Conservation (phyloP, 2,329 filamentous ascomycete species). For the Ceratocystis alfenasii region DNA sequence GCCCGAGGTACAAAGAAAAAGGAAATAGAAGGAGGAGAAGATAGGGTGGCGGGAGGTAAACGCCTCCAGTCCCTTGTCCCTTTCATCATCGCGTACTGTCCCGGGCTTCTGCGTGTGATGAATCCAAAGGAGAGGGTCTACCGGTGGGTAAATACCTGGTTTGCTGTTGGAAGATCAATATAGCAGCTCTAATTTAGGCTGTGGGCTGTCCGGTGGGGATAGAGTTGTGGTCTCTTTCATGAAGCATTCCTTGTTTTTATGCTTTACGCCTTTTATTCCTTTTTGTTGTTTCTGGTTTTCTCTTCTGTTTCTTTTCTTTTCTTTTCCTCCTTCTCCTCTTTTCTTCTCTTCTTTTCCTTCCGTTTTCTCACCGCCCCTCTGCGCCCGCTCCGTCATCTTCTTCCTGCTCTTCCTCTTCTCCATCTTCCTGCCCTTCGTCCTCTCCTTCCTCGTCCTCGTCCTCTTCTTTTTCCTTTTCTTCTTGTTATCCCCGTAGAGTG, state of each 20-base stretch:
- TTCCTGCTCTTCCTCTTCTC: conserved; percentile 5
- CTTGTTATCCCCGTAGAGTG: not conserved
- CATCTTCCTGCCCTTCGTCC: not conserved
- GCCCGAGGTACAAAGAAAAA: not conserved
- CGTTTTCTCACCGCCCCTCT: too few relatives aligned
- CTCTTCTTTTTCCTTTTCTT: not conserved
- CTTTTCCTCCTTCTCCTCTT: not conserved
- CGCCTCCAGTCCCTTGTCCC: not conserved
- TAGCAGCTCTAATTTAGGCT: too few relatives aligned
- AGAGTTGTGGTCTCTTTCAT: too few relatives aligned
- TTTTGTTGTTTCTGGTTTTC: not conserved
- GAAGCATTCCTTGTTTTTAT: too few relatives aligned
- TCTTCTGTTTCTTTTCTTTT: conserved; percentile 3
- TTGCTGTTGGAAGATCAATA: not conserved
- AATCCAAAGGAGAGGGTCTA: not conserved
- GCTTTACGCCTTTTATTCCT: too few relatives aligned
- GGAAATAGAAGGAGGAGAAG: not conserved
- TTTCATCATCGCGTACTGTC: too few relatives aligned
- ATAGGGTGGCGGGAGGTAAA: too few relatives aligned
- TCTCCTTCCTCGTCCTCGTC: not conserved
- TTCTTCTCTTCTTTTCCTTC: too few relatives aligned
- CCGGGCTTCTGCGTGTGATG: not conserved
- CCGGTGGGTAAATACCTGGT: not conserved
- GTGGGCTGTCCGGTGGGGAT: too few relatives aligned
- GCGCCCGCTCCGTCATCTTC: not conserved